Evolutionary conservation across 805 yeast species (phyloP), one percentile per base, ranked within the genome.

Genomic region (Candida khao-thaluensis): DNA sequence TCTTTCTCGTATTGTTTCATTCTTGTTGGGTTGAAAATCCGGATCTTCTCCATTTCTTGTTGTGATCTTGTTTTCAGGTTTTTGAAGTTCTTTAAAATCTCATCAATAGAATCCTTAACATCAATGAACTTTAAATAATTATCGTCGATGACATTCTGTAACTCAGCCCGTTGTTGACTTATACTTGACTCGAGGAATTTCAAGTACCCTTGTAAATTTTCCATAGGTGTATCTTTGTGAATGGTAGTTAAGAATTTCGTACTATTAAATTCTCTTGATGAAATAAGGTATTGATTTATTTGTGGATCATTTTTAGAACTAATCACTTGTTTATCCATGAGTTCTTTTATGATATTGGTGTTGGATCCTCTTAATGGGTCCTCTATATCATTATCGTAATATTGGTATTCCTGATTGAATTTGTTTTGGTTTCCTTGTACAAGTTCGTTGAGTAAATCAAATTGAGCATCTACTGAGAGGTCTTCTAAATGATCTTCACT

Each of bases 71-170:
- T 58, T 47, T 64, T 66, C 55, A 48, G 61, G 17, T 48, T 45
- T 41, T 60, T 60, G 48, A 68, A 69, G 6, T 54, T 55, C 11
- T 47, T 51, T 45, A 69, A 51, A 3, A 61, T 54, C n/a, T 59
- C 59, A 45, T 69, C 74, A n/a, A 69, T 66, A 4, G 64, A 51
- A 32, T 52, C 50, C 38, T 69, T 69, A 44, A 69, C 62, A 38
- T 62, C 52, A 36, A 69, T 52, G 36, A 69, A 66, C 35, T 54
- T 53, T 18, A 54, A 47, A 45, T 57, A 69, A 41, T 69, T 66
- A 22, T 58, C 60, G 41, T 66, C 62, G 5, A 69, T 57, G 7
- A 61, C 69, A 2, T 54, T 47, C 41, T 65, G 64, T 44, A 69
- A 56, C 37, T 67, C 62, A 7, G 47, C 41, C 5, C 68, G 60